Evolutionary conservation across 2,329 filamentous ascomycete genomes (phyloP).

Genomic region (Fonsecaea multimorphosa): DNA sequence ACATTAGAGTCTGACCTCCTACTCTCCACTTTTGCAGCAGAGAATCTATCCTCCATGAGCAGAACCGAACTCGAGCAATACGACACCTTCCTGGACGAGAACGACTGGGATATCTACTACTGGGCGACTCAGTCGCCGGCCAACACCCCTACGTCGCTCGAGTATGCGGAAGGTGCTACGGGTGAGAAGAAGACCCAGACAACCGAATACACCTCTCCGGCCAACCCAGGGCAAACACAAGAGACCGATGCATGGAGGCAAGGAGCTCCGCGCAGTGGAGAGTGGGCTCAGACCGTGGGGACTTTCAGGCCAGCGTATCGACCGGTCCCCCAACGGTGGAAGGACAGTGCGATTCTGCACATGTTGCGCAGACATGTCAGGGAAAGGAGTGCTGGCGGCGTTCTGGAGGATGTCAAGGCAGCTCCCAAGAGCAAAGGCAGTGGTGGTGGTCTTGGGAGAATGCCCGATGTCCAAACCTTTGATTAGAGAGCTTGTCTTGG

Average conservation of each 20-base stretch:
- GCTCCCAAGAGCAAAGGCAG: constrained; percentile 34
- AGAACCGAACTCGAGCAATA: constrained; percentile 77
- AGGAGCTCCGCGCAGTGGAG: constrained; percentile 66
- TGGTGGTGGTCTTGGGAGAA: constrained; percentile 51
- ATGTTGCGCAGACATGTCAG: constrained; percentile 82
- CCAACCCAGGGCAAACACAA: constrained; percentile 43
- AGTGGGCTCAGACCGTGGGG: constrained; percentile 96
- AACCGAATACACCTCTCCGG: constrained; percentile 36
- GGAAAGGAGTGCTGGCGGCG: constrained; percentile 68
- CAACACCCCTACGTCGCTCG: constrained; percentile 60
- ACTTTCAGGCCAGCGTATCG: constrained; percentile 93
- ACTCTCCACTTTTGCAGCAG: constrained; percentile 90
- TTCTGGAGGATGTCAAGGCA: constrained; percentile 42
- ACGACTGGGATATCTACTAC: constrained; percentile 99
- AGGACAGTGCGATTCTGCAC: constrained; percentile 76
- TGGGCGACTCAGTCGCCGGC: constrained; percentile 88
- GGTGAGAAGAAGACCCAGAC: constrained; percentile 27
- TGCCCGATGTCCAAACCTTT: constrained; percentile 56
- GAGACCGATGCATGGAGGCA: constrained; percentile 59
- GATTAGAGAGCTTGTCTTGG: constrained; percentile 39
- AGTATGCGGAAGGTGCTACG: constrained; percentile 60
- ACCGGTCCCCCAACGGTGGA: constrained; percentile 86
- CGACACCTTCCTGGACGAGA: constrained; percentile 94
- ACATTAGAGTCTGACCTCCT: constrained; percentile 95
- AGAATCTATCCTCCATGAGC: constrained; percentile 76